Evolutionary conservation across 2,329 filamentous ascomycete genomes (phyloP), one percentile per base, ranked within the genome.

Genomic region (Didymella exigua): DNA sequence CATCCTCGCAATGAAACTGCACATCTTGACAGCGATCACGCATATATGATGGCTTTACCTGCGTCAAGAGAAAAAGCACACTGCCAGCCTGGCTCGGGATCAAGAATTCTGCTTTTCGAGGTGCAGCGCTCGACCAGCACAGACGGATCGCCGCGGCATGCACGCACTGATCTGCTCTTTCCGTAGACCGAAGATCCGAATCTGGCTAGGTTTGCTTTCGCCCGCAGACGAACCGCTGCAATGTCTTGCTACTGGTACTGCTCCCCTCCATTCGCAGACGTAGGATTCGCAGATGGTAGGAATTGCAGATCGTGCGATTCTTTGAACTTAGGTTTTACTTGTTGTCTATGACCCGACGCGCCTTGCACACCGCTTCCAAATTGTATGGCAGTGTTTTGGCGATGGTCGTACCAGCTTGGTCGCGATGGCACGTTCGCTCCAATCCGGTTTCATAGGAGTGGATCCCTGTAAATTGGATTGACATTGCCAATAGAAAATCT

Each of bases 141-240:
- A 53, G 56, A 40, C 50, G 31, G 54, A 61, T 59, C 56, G 48
- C 53, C 50, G 45, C 33, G 38, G 43, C 42, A 47, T 41, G 46
- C 52, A 48, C 54, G 46, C 50, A 47, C 38, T 44, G 63, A 66
- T 65, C 63, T 61, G 34, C 47, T 55, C 41, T 34, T 55, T 45
- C 63, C 49, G 60, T 45, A 42, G 50, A 53, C 54, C 45, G 54
- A 43, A 19, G 46, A 56, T 51, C 62, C 51, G 54, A 54, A 57
- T 56, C 57, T 62, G 40, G 44, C 56, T 62, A 40, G 41, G 33
- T 58, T 36, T 57, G 41, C 45, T 54, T 34, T 42, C 31, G 47
- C 49, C 47, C 46, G 46, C 19, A 24, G 43, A 51, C 38, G 24
- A 42, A 34, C 33, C 30, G 41, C 19, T 40, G 27, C 23, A 34